phyloP scores from a whole-genome alignment of 495 filamentous ascomycete genomes.

The Thermothielavioides terrestris region DNA sequence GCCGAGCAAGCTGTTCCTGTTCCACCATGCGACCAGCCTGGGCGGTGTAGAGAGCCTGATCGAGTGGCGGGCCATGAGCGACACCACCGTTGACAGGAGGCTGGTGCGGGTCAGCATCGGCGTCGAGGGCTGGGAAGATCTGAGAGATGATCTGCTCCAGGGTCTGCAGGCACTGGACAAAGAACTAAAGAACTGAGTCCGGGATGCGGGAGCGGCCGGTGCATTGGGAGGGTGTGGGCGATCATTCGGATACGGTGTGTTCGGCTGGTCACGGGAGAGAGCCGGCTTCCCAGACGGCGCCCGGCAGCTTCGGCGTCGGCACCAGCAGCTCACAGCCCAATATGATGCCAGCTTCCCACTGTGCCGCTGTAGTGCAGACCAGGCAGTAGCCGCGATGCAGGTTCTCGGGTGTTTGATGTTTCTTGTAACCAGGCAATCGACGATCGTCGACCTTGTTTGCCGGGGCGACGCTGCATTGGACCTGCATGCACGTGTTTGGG shows the following conservation, averaged over 20 bases:
- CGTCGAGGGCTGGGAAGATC: slow-evolving; percentile 78
- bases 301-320: too few relatives aligned
- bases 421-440: too few relatives aligned
- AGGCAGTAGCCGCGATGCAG: too few relatives aligned
- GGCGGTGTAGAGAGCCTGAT: slow-evolving; percentile 93
- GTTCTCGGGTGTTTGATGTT: too few relatives aligned
- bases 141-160: slow-evolving; percentile 62
- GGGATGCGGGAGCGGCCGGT: neutral
- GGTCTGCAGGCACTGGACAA: slow-evolving; percentile 53
- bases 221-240: neutral
- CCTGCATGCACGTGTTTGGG: too few relatives aligned
- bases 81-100: slow-evolving; percentile 59
- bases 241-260: neutral
- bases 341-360: too few relatives aligned
- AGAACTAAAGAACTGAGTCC: slow-evolving; percentile 17
- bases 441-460: too few relatives aligned
- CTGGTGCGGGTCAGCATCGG: slow-evolving; percentile 79
- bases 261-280: too few relatives aligned
- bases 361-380: too few relatives aligned
- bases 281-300: too few relatives aligned
- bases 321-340: too few relatives aligned
- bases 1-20: slow-evolving; percentile 69
- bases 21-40: slow-evolving; percentile 90
- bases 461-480: too few relatives aligned
- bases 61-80: slow-evolving; percentile 82